Percentiles rank a stretch among this genome's conserved stretches.
phyloP scores from a whole-genome alignment of 2,329 filamentous ascomycete species.

The Penicillium glabrum region DNA sequence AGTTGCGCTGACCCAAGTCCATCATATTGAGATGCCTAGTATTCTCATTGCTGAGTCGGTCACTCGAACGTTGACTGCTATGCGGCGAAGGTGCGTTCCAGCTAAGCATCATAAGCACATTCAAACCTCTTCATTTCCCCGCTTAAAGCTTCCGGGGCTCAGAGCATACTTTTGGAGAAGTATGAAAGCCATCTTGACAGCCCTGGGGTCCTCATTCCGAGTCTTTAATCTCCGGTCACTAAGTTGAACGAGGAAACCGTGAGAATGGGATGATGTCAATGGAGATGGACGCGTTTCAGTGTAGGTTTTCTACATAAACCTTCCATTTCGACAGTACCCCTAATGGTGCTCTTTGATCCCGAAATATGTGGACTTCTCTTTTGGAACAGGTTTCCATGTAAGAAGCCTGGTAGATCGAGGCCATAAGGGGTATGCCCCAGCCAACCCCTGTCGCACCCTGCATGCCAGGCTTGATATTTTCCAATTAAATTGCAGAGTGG shows the following conservation, averaged over 20 bases:
- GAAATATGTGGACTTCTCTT: not conserved
- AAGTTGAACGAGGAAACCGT: constrained; percentile 11
- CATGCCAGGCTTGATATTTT: constrained; percentile 6
- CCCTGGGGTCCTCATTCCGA: constrained; percentile 15
- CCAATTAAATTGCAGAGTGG: not conserved
- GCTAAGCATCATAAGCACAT: not conserved
- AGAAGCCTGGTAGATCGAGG: not conserved
- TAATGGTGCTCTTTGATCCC: not conserved
- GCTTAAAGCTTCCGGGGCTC: not conserved
- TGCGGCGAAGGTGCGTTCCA: not conserved
- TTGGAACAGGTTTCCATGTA: not conserved
- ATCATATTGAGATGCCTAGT: not conserved
- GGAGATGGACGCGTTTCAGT: not conserved
- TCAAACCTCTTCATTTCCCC: not conserved
- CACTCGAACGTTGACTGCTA: not conserved
- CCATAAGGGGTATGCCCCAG: not conserved
- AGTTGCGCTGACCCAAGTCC: not conserved
- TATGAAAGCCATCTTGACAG: not conserved
- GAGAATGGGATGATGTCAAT: constrained; percentile 9
- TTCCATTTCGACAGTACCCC: not conserved
- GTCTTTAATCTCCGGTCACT: constrained; percentile 11
- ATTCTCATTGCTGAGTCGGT: not conserved
- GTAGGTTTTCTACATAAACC: not conserved
- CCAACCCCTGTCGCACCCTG: constrained; percentile 8
- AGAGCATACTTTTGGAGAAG: not conserved